Conservation (phyloP, 2,329 filamentous ascomycete species). For the Colletotrichum liriopes region DNA sequence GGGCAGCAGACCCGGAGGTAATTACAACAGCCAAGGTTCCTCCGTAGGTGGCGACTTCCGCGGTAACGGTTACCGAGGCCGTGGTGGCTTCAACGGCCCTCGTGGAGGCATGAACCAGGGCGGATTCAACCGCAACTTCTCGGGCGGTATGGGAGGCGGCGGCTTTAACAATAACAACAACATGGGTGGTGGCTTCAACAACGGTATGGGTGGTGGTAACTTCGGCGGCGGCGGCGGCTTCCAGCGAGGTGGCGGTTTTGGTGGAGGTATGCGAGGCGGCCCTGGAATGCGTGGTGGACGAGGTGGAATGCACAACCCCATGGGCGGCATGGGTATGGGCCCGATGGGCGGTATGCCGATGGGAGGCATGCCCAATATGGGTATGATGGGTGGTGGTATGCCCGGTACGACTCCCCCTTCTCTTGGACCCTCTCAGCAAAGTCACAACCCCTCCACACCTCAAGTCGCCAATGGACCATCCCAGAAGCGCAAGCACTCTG, state of each 20-base stretch:
- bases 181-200: constrained; percentile 65
- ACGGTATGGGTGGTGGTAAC: constrained; percentile 67
- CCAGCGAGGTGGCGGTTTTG: constrained; percentile 62
- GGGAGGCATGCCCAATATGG: constrained; percentile 68
- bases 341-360: constrained; percentile 68
- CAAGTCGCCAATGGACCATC: background rate
- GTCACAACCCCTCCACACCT: constrained; percentile 3
- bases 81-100: constrained; percentile 64
- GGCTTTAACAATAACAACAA: constrained; percentile 62
- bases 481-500: constrained; percentile 4
- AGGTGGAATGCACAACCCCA: constrained; percentile 64
- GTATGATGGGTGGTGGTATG: constrained; percentile 69
- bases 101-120: constrained; percentile 65
- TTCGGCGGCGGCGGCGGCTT: constrained; percentile 63
- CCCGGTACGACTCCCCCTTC: constrained; percentile 59
- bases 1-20: constrained; percentile 66
- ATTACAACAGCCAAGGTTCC: constrained; percentile 64
- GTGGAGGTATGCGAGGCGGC: constrained; percentile 64
- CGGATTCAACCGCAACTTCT: constrained; percentile 58
- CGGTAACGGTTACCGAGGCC: constrained; percentile 65
- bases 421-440: constrained; percentile 21
- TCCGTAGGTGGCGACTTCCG: constrained; percentile 63
- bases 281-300: constrained; percentile 57
- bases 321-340: constrained; percentile 63
- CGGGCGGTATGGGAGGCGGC: constrained; percentile 59